These are phyloP conservation scores for Boletus edulis DNA, from an alignment of 768 basidiomycete genomes.

Conservation along the genomic window DNA sequence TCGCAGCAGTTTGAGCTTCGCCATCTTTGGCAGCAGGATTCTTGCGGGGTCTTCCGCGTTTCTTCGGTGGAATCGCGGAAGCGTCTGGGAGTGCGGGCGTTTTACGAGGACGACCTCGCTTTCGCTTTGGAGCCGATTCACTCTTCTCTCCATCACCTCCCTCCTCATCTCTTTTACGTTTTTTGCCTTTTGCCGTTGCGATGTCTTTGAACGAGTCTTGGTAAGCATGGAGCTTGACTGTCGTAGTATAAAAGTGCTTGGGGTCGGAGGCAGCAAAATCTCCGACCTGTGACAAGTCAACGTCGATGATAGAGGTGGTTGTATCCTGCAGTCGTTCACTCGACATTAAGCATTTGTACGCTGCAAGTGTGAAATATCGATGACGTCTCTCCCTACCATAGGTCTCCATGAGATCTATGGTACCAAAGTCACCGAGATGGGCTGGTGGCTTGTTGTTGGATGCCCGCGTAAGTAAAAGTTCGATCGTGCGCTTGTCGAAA, in stretches of 20 bases:
- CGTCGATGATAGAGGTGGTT: conserved; percentile 39
- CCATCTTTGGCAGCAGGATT: conserved; percentile 3
- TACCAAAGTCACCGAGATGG: conserved; percentile 70
- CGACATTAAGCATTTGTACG: conserved; percentile 61
- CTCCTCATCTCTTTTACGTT: conserved; percentile 32
- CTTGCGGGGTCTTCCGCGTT: conserved; percentile 36
- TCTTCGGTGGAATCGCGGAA: conserved; percentile 27
- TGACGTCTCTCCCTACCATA: conserved; percentile 83
- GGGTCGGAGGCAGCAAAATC: conserved; percentile 48
- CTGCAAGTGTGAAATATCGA: conserved; percentile 74
- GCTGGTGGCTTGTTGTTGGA: conserved; percentile 61
- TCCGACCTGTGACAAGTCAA: conserved; percentile 51
- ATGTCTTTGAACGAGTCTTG: conserved; percentile 49
- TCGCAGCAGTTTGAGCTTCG: background rate
- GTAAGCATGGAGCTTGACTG: conserved; percentile 40
- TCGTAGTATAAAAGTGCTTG: conserved; percentile 53
- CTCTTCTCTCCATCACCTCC: conserved; percentile 13
- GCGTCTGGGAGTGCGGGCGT: conserved; percentile 9
- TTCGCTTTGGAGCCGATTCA: conserved; percentile 31
- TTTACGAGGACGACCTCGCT: conserved; percentile 60
- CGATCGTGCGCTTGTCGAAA: conserved; percentile 81
- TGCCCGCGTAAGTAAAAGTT: conserved; percentile 72
- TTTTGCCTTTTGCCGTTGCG: conserved; percentile 21
- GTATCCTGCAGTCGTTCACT: conserved; percentile 63
- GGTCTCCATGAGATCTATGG: conserved; percentile 75